phyloP scores from a whole-genome alignment of 1,139 yeast species.

The Sugiyamaella neomexicana region DNA sequence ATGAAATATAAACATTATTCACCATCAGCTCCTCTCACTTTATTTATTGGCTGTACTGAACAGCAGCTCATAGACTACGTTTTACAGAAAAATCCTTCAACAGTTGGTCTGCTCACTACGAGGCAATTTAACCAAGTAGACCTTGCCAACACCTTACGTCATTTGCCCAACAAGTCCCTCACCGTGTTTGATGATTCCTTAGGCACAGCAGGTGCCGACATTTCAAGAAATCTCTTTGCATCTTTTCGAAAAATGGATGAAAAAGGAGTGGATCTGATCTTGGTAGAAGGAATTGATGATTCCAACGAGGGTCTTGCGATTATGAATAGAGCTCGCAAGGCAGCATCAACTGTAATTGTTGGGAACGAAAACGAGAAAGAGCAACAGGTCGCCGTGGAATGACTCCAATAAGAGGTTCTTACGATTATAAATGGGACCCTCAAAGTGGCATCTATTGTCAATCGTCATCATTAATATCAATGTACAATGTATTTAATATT shows the following conservation, averaged over 20 bases:
- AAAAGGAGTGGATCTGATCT: constrained; percentile 57
- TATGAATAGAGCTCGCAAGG: constrained; percentile 87
- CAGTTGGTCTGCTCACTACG: constrained; percentile 52
- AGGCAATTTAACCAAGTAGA: constrained; percentile 22
- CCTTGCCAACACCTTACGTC: constrained; percentile 19
- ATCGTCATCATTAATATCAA: no score
- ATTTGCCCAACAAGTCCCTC: background rate
- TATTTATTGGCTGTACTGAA: constrained; percentile 57
- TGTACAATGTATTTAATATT: constrained; percentile 7
- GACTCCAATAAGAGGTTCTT: no score
- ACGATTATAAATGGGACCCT: no score
- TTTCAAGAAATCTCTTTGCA: constrained; percentile 74
- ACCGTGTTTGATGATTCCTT: constrained; percentile 48
- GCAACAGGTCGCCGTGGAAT: background rate
- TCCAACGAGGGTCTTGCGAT: constrained; percentile 84
- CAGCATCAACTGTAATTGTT: constrained; percentile 56
- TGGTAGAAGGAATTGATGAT: constrained; percentile 74
- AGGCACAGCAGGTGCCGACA: constrained; percentile 60
- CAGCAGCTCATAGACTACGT: constrained; percentile 11
- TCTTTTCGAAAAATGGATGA: constrained; percentile 68
- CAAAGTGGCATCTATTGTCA: no score
- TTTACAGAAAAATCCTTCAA: background rate
- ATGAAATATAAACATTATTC: constrained; percentile 97
- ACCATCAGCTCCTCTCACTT: constrained; percentile 78
- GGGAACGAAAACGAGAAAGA: background rate